A percentile compares a stretch with the other conserved stretches of the same genome.
These are phyloP conservation scores for Coleophoma eucalyptorum DNA, from an alignment of 2,329 filamentous ascomycete genomes.

Conservation along the genomic window DNA sequence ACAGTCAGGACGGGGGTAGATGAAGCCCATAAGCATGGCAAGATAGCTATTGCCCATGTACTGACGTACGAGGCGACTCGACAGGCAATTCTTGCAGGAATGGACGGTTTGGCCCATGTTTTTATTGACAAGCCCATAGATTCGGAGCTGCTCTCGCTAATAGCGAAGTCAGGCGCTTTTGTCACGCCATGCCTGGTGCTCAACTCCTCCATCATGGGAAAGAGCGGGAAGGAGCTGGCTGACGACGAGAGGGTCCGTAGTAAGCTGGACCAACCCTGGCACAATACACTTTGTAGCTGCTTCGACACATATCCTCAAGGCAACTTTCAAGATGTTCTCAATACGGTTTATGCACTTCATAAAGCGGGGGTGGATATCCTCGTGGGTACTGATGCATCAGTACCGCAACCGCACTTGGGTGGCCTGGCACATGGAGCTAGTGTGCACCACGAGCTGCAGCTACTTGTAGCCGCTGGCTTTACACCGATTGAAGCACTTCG, in stretches of 20 bases:
- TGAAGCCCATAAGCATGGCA: constrained; percentile 1
- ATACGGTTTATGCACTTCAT: too few species aligned
- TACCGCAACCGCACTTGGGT: too few species aligned
- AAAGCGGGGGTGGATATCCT: too few species aligned
- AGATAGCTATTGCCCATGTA: constrained; percentile 8
- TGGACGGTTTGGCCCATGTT: constrained; percentile 8
- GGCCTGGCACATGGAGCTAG: too few species aligned
- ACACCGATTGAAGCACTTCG: constrained; percentile 20
- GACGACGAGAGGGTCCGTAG: neutral
- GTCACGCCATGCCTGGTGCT: neutral
- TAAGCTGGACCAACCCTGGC: neutral
- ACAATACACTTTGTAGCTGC: neutral
- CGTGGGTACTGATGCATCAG: too few species aligned
- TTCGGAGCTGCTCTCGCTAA: neutral
- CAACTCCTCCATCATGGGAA: neutral
- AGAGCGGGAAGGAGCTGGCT: neutral
- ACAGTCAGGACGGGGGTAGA: neutral
- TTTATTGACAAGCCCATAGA: constrained; percentile 5
- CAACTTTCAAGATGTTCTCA: too few species aligned
- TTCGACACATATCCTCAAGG: neutral
- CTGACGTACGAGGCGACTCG: neutral
- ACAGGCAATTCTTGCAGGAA: constrained; percentile 5
- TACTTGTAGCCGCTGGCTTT: too few species aligned
- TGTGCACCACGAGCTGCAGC: too few species aligned
- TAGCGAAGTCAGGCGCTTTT: neutral